Evolutionary conservation across 1,284 basidiomycete genomes (phyloP).

Genomic region (Trichosporon coremiiforme): DNA sequence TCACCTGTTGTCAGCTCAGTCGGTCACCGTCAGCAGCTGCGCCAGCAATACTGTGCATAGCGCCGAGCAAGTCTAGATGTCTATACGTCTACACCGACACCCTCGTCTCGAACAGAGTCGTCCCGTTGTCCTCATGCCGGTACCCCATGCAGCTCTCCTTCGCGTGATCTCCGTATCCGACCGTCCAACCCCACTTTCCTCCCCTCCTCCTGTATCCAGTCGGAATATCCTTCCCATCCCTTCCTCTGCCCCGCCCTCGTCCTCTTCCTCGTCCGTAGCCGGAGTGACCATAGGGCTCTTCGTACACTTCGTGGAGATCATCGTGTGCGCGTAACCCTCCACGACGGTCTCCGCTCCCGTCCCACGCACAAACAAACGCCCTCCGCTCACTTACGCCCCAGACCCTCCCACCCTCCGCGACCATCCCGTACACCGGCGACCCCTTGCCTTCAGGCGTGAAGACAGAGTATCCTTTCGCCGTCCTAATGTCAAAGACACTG

Average conservation of each 20-base stretch:
- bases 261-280: too few species aligned
- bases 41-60: too few species aligned
- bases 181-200: conserved; percentile 44
- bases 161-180: conserved; percentile 39
- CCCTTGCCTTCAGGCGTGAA: conserved; percentile 54
- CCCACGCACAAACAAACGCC: conserved; percentile 53
- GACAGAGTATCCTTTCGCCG: conserved; percentile 41
- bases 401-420: conserved; percentile 51
- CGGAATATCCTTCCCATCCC: conserved; percentile 32
- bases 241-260: conserved; percentile 7
- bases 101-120: conserved; percentile 41
- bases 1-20: too few species aligned
- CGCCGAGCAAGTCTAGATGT: background rate
- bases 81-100: conserved; percentile 13
- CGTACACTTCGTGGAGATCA: conserved; percentile 12
- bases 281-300: background rate
- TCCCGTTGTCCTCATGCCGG: conserved; percentile 40
- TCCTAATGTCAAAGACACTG: conserved; percentile 45
- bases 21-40: too few species aligned
- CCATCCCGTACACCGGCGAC: conserved; percentile 53
- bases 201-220: conserved; percentile 42
- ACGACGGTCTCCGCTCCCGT: conserved; percentile 35
- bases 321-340: conserved; percentile 33
- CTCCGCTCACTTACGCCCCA: conserved; percentile 55
- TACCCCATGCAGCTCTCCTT: conserved; percentile 42